Evolutionary conservation across 768 basidiomycete genomes (phyloP).

Genomic region (Lactifluus rugatus): DNA sequence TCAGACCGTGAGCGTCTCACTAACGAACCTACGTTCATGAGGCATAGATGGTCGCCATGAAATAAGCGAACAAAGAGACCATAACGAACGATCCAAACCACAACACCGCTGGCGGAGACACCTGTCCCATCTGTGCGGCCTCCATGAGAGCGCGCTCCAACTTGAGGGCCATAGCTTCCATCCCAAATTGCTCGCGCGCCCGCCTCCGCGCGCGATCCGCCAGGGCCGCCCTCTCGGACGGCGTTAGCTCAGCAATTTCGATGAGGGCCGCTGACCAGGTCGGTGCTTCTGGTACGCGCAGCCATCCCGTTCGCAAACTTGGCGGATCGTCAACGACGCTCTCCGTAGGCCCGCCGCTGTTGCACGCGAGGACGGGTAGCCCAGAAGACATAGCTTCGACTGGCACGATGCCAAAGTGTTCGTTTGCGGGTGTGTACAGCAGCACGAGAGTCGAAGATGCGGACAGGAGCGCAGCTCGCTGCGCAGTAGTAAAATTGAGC

Average conservation of each 20-base stretch:
- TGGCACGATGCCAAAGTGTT: constrained; percentile 96
- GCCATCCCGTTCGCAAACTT: constrained; percentile 63
- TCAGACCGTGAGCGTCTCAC: too few relatives aligned
- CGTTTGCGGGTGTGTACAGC: constrained; percentile 89
- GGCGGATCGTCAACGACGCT: constrained; percentile 45
- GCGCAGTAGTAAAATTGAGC: constrained; percentile 81
- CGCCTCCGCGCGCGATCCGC: constrained; percentile 47
- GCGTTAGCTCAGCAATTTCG: constrained; percentile 43
- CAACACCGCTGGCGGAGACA: constrained; percentile 15
- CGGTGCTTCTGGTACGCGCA: constrained; percentile 49
- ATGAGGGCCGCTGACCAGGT: constrained; percentile 63
- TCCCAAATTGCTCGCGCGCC: constrained; percentile 59
- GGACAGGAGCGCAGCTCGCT: constrained; percentile 73
- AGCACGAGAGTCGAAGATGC: constrained; percentile 58
- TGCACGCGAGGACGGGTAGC: constrained; percentile 78
- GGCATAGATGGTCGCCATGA: constrained; percentile 8
- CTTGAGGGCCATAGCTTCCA: constrained; percentile 60
- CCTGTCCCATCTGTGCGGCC: constrained; percentile 47
- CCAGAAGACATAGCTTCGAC: constrained; percentile 92
- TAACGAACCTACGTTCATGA: not conserved
- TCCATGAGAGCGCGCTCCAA: constrained; percentile 47
- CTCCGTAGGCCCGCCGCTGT: constrained; percentile 86
- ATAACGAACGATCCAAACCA: constrained; percentile 10
- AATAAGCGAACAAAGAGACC: constrained; percentile 8
- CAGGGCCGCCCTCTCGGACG: constrained; percentile 38